These are phyloP conservation scores for Metrosideros polymorpha DNA, from an alignment of 441 rosid species.

Conservation along the genomic window DNA sequence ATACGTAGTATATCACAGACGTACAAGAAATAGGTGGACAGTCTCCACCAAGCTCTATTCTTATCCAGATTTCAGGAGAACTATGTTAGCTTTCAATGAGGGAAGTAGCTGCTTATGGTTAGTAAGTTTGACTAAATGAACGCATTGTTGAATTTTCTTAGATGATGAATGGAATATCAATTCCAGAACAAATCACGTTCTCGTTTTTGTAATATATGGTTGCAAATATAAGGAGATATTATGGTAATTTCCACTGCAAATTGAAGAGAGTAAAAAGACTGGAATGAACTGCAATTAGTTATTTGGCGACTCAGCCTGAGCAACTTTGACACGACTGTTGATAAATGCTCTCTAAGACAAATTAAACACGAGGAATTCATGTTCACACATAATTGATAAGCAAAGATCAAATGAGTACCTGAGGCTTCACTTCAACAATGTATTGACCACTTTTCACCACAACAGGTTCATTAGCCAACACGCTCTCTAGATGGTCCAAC, in stretches of 20 bases:
- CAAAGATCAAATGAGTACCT: conserved; percentile 22
- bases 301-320: background rate
- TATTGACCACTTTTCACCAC: conserved; percentile 58
- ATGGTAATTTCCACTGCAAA: background rate
- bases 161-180: background rate
- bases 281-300: background rate
- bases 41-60: background rate
- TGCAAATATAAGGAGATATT: background rate
- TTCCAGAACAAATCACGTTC: background rate
- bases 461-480: conserved; percentile 71
- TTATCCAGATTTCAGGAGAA: background rate
- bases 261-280: background rate
- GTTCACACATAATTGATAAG: background rate
- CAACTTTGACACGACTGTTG: background rate
- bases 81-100: background rate
- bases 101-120: background rate
- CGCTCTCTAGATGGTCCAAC: conserved; percentile 72
- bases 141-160: background rate
- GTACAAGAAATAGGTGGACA: background rate
- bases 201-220: background rate
- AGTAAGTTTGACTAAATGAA: background rate
- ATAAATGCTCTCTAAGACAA: background rate
- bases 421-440: conserved; percentile 75
- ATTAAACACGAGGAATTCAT: background rate
- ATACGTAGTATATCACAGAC: background rate